Conservation (phyloP, 1,139 yeast genomes). For the Protomyces inouyei region DNA sequence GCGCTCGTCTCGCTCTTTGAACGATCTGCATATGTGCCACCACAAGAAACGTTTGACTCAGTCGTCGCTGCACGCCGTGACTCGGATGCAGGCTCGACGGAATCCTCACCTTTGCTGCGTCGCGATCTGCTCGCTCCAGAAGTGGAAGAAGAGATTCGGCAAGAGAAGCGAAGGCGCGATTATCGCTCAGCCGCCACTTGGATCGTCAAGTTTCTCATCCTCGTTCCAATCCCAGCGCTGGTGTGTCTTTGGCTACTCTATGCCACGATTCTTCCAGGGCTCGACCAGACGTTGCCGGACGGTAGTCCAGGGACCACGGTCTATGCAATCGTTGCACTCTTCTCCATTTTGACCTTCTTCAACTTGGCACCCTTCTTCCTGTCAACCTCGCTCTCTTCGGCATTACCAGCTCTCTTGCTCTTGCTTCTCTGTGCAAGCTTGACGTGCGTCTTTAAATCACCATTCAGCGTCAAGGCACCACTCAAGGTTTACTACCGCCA, state of each 20-base stretch:
- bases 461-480: conserved; percentile 32
- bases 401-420: conserved; percentile 30
- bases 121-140: conserved; percentile 18
- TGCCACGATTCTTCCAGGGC: conserved; percentile 32
- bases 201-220: conserved; percentile 25
- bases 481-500: conserved; percentile 32
- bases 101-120: conserved; percentile 13
- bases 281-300: conserved; percentile 33
- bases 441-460: conserved; percentile 30
- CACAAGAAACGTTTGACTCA: conserved; percentile 22
- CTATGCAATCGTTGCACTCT: neutral
- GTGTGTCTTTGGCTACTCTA: conserved; percentile 31
- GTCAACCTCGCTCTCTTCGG: conserved; percentile 21
- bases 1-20: conserved; percentile 26
- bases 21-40: conserved; percentile 23
- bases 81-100: conserved; percentile 19
- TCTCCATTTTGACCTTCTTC: conserved; percentile 24
- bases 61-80: conserved; percentile 6
- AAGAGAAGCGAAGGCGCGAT: conserved; percentile 14
- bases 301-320: conserved; percentile 24
- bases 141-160: conserved; percentile 1
- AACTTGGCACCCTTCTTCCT: conserved; percentile 30
- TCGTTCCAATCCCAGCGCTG: conserved; percentile 29
- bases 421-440: conserved; percentile 31
- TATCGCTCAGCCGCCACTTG: conserved; percentile 26